Percentiles rank a stretch among this genome's conserved stretches.
Conservation (phyloP, 768 basidiomycete genomes). For the Termitomyces sp. region DNA sequence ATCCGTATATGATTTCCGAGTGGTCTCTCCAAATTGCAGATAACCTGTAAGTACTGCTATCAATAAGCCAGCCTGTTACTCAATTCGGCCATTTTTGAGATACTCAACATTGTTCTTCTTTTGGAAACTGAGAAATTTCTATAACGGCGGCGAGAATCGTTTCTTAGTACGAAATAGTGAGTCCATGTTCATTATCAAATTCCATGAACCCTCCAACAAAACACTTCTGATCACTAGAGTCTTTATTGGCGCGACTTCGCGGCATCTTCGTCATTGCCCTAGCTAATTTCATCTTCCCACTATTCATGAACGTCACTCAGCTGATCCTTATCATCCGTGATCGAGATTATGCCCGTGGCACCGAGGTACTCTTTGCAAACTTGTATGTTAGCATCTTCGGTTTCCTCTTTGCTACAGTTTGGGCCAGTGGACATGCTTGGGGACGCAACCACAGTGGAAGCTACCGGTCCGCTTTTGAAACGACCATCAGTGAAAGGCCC, state of each 20-base stretch:
- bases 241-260: slow-evolving; percentile 18
- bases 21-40: slow-evolving; percentile 29
- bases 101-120: slow-evolving; percentile 23
- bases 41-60: slow-evolving; percentile 26
- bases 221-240: too few relatives aligned
- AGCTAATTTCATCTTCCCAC: slow-evolving; percentile 34
- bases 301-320: slow-evolving; percentile 26
- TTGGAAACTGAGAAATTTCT: slow-evolving; percentile 7
- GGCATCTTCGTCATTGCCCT: slow-evolving; percentile 29
- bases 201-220: too few relatives aligned
- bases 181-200: background rate
- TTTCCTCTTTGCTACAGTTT: slow-evolving; percentile 30
- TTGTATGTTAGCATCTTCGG: slow-evolving; percentile 29
- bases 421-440: slow-evolving; percentile 19
- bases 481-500: slow-evolving; percentile 1
- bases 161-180: slow-evolving; percentile 3
- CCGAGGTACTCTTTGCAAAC: slow-evolving; percentile 20
- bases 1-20: slow-evolving; percentile 21
- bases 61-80: too few relatives aligned
- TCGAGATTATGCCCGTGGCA: slow-evolving; percentile 16
- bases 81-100: slow-evolving; percentile 5
- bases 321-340: slow-evolving; percentile 22
- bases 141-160: slow-evolving; percentile 5
- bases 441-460: slow-evolving; percentile 3
- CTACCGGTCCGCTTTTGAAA: slow-evolving; percentile 2